Conservation (phyloP, 2,329 filamentous ascomycete species). For the Botrytis pseudocinerea region DNA sequence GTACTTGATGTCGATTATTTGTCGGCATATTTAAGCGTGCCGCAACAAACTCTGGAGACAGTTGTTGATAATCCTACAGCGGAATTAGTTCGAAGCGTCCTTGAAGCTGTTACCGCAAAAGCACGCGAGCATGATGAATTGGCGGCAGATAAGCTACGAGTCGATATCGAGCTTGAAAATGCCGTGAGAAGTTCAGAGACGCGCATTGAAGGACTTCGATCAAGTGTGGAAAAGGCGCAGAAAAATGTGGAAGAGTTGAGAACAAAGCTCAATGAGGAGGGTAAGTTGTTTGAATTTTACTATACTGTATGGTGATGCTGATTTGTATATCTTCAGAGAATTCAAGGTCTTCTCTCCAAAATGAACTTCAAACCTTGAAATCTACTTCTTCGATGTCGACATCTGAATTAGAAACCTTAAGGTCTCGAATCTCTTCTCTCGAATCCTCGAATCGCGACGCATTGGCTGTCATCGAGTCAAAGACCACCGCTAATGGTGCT, state of each 20-base stretch:
- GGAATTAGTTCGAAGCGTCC: conserved; percentile 73
- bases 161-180: conserved; percentile 92
- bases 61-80: conserved; percentile 69
- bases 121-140: conserved; percentile 80
- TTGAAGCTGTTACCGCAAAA: conserved; percentile 74
- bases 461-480: conserved; percentile 83
- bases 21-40: conserved; percentile 68
- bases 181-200: conserved; percentile 80
- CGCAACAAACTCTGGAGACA: conserved; percentile 61
- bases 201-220: conserved; percentile 78
- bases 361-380: conserved; percentile 77
- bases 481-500: conserved; percentile 81
- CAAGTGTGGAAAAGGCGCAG: conserved; percentile 76
- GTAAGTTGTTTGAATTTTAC: conserved; percentile 48
- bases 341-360: conserved; percentile 71
- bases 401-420: conserved; percentile 73
- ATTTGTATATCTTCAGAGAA: conserved; percentile 61
- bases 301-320: conserved; percentile 17
- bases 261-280: conserved; percentile 78
- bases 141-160: conserved; percentile 82
- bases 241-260: conserved; percentile 81
- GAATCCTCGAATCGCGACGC: conserved; percentile 93
- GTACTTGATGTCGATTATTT: conserved; percentile 71
- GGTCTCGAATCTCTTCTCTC: conserved; percentile 79
- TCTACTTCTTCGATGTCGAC: conserved; percentile 73